Percentiles rank a stretch among this genome's conserved stretches.
Conservation (phyloP, 225 moss, liverwort and hornwort species). For the Pseudisothecium myosuroides region DNA sequence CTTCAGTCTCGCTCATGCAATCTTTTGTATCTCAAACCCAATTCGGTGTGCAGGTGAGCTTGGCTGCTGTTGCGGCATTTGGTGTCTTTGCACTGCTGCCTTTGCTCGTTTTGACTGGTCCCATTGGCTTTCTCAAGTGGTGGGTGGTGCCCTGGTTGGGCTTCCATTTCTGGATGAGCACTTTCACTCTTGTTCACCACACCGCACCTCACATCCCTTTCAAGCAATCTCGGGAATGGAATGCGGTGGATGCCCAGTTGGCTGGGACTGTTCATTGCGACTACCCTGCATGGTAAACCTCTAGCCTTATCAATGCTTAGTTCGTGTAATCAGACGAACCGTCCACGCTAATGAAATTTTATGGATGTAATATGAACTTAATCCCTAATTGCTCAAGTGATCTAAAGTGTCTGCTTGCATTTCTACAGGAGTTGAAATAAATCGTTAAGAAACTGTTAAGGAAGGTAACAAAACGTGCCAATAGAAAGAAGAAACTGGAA, state of each 20-base stretch:
- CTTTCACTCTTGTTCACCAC: constrained; percentile 90
- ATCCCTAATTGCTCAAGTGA: neutral
- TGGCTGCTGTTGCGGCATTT: constrained; percentile 65
- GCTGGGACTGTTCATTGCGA: constrained; percentile 85
- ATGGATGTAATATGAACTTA: neutral
- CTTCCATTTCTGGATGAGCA: constrained; percentile 97
- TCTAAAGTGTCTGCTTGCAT: neutral
- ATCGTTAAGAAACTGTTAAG: neutral
- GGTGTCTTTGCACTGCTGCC: constrained; percentile 52
- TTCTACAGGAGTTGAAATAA: neutral
- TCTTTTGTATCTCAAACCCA: neutral
- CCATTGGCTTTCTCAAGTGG: constrained; percentile 76
- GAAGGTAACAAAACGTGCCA: neutral
- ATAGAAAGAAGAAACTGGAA: neutral
- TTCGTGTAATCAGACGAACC: neutral
- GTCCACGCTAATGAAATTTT: neutral
- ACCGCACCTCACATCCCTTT: constrained; percentile 92
- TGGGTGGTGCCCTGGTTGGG: constrained; percentile 91
- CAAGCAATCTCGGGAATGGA: constrained; percentile 81
- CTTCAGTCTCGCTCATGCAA: neutral
- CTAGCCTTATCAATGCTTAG: neutral
- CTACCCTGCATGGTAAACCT: constrained; percentile 59
- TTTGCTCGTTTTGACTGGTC: constrained; percentile 54
- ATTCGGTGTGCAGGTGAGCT: constrained; percentile 42
- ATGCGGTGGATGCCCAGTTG: constrained; percentile 63